Evolutionary conservation across 2,329 filamentous ascomycete genomes (phyloP), one percentile per base, ranked within the genome.

Genomic region (Hypocrella siamensis): DNA sequence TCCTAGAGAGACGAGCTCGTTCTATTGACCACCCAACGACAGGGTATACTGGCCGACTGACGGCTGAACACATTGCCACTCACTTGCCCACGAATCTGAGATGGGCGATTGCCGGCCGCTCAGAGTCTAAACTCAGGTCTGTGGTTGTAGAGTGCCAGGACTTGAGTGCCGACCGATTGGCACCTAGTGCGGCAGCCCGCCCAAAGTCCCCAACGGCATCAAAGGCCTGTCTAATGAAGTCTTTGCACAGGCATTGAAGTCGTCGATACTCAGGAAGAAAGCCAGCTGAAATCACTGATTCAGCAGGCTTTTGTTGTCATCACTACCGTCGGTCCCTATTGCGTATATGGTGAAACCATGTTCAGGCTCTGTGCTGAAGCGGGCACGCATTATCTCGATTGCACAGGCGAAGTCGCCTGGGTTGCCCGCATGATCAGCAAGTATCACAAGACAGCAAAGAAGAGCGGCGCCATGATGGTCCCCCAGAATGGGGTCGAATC

Each of bases 81-180:
- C 58, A 70, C 40, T 61, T 84, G 1, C 79, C 85, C 0, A 82
- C 79, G 14, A 70, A 83, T 49, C 53, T 93, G 38, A 84, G 74
- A 60, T 94, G 86, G 86, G 86, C 83, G 11, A 63, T 94, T 34
- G 82, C 84, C 28, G 86, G 86, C 19, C 79, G 86, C 17, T 86
- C 81, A n/a, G 60, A 66, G 30, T 59, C 64, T 30, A 93, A 93
- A 53, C 66, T 96, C 4, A 67, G 79, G 41, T 56, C 58, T 26
- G 54, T 94, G 9, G 71, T 75, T 6, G 60, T 73, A 32, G 72
- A 81, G 33, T 66, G 86, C 49, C 73, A 74, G 44, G 49, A 57
- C 35, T 46, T 79, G 36, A 80, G 80, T 48, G 62, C 75, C 3
- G 75, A 92, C 51, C 75, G 86, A 32, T 47, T 60, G 22, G 66